These are phyloP conservation scores for Gynostemma pentaphyllum DNA, from an alignment of 306 rosid genomes.

Conservation along the genomic window DNA sequence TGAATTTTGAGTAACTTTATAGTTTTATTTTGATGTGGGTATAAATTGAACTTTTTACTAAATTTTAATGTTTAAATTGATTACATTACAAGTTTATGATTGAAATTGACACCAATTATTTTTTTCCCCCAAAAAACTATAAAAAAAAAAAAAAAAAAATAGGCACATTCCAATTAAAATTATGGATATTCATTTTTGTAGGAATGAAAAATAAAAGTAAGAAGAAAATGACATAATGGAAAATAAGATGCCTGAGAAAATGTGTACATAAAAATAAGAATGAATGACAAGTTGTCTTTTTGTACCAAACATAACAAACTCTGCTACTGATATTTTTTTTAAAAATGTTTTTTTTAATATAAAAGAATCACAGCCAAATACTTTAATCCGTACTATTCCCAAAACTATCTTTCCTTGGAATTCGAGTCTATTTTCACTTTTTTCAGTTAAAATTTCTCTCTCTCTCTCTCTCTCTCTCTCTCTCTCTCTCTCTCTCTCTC, in stretches of 20 bases:
- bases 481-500: slow-evolving; percentile 5
- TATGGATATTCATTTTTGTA: no score
- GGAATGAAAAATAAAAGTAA: background rate
- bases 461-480: background rate
- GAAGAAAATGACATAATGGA: background rate
- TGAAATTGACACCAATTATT: no score
- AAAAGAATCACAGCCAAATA: background rate
- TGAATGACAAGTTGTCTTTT: background rate
- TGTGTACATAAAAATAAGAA: background rate
- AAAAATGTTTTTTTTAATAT: background rate
- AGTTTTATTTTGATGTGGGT: no score
- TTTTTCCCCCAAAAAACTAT: no score
- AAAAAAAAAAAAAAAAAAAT: no score
- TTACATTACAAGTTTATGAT: no score
- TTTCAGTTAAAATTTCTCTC: slow-evolving; percentile 6
- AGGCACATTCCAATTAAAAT: no score
- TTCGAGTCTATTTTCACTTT: background rate
- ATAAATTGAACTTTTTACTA: no score
- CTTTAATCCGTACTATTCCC: background rate
- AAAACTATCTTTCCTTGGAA: background rate
- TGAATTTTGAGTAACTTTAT: no score
- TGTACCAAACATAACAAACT: slow-evolving; percentile 8
- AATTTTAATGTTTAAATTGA: no score
- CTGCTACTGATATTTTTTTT: background rate
- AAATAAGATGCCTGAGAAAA: no score